Evolutionary conservation across 192 early-diverging fungal species (phyloP).

Genomic region (Linnemannia exigua): DNA sequence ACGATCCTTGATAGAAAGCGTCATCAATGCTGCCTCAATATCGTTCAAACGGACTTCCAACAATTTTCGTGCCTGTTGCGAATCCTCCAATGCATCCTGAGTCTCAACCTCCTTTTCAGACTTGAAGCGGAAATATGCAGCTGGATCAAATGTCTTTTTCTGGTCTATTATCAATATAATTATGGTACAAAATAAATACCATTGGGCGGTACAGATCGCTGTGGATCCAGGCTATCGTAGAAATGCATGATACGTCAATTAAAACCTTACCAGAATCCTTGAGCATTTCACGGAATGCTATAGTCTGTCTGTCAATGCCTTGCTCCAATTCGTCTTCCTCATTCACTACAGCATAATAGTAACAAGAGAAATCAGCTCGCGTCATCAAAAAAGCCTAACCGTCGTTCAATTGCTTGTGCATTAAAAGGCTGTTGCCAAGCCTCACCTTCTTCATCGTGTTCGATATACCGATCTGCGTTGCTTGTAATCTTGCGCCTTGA

Average conservation of each 20-base stretch:
- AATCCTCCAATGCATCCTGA: slow-evolving; percentile 41
- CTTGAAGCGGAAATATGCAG: slow-evolving; percentile 55
- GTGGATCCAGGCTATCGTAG: too few species aligned
- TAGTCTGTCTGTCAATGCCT: slow-evolving; percentile 53
- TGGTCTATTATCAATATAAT: slow-evolving; percentile 22
- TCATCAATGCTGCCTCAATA: slow-evolving; percentile 41
- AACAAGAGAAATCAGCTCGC: not conserved
- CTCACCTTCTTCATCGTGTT: slow-evolving; percentile 40
- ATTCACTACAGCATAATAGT: slow-evolving; percentile 26
- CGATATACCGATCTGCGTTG: slow-evolving; percentile 45
- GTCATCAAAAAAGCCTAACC: not conserved
- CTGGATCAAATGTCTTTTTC: slow-evolving; percentile 53
- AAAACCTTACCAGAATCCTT: slow-evolving; percentile 32
- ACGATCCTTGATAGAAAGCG: slow-evolving; percentile 40
- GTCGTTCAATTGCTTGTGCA: not conserved
- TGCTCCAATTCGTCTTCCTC: slow-evolving; percentile 53
- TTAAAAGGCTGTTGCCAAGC: not conserved
- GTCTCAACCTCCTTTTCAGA: slow-evolving; percentile 50
- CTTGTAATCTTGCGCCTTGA: slow-evolving; percentile 47
- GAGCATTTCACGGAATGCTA: slow-evolving; percentile 42
- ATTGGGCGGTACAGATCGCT: not conserved
- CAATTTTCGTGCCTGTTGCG: slow-evolving; percentile 42
- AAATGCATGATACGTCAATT: too few species aligned
- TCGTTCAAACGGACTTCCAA: slow-evolving; percentile 40
- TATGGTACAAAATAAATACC: not conserved